These are phyloP conservation scores for Puya raimondii DNA, from an alignment of 176 grass and related monocot genomes.

Conservation along the genomic window DNA sequence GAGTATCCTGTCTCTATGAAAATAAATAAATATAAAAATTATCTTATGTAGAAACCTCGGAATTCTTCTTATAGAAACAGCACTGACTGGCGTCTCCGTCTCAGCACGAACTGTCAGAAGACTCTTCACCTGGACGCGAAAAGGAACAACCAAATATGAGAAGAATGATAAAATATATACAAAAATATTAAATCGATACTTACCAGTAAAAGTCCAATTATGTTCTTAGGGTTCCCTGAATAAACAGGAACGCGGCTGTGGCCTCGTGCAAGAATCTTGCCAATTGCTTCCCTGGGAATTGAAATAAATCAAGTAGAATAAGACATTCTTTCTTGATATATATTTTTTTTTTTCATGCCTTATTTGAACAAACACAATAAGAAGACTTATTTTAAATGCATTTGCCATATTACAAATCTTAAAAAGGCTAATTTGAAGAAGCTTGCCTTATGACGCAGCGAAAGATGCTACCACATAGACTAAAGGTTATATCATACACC, in stretches of 20 bases:
- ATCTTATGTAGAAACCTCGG: conserved; percentile 48
- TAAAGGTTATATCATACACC: too few relatives aligned
- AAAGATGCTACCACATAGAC: too few relatives aligned
- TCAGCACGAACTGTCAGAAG: conserved; percentile 98
- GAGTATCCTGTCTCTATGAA: not conserved
- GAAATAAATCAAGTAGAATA: not conserved
- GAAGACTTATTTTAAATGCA: too few relatives aligned
- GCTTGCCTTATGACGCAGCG: too few relatives aligned
- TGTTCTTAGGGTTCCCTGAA: conserved; percentile 80
- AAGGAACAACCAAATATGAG: conserved; percentile 23
- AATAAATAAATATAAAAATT: conserved; percentile 20
- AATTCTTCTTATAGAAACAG: conserved; percentile 97
- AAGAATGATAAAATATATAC: conserved; percentile 5
- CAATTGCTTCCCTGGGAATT: conserved; percentile 88
- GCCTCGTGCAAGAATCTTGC: conserved; percentile 98
- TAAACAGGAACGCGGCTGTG: conserved; percentile 99
- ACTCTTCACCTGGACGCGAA: conserved; percentile 78
- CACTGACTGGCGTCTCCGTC: conserved; percentile 98
- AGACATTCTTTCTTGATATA: too few relatives aligned
- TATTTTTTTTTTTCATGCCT: too few relatives aligned
- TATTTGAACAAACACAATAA: too few relatives aligned
- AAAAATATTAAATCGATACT: not conserved
- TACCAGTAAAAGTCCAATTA: conserved; percentile 97
- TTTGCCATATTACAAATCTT: too few relatives aligned
- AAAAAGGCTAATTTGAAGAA: too few relatives aligned